Conservation (phyloP, 1,139 yeast species). For the Candida labiduridarum region DNA sequence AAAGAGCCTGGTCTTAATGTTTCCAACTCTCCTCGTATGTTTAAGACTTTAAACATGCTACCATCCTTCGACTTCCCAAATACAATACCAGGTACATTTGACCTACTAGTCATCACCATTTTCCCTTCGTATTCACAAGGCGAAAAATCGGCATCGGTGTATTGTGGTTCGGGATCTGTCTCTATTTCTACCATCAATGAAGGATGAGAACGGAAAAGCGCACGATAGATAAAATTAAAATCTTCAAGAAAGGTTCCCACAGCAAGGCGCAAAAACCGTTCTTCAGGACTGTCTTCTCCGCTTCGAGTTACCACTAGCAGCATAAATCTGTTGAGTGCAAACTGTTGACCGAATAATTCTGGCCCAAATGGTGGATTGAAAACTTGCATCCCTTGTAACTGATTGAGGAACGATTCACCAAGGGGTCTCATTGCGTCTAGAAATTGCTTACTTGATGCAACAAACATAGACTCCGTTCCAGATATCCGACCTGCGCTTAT, state of each 20-base stretch:
- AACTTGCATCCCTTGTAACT: no score
- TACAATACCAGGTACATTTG: constrained; percentile 2
- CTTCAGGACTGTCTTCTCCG: not conserved
- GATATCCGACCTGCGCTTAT: not conserved
- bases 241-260: not conserved
- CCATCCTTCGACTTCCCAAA: not conserved
- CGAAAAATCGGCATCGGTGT: not conserved
- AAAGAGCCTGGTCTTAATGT: not conserved
- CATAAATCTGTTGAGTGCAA: no score
- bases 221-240: not conserved
- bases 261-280: not conserved
- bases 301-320: not conserved
- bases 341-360: not conserved
- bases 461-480: not conserved
- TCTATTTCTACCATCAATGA: not conserved
- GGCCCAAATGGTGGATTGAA: no score
- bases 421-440: no score
- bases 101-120: constrained; percentile 7
- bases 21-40: constrained; percentile 1
- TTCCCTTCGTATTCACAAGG: constrained; percentile 3
- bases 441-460: not conserved
- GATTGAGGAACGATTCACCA: no score
- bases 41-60: not conserved
- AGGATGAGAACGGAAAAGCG: not conserved
- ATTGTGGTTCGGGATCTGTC: not conserved